Conservation (phyloP, 148 eudicot species). For the Rhododendron williamsianum region DNA sequence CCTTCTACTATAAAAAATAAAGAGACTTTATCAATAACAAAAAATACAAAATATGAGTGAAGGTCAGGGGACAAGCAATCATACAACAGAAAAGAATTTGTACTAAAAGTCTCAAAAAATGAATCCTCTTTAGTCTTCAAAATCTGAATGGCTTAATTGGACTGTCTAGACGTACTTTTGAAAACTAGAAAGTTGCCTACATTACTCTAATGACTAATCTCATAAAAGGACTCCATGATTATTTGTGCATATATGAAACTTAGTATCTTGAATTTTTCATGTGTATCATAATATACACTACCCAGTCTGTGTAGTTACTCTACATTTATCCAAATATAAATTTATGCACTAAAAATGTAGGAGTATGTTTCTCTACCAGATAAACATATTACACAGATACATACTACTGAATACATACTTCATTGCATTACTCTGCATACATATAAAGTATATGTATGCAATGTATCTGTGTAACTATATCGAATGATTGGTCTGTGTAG, state of each 20-base stretch:
- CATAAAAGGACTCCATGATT: not conserved
- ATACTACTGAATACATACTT: not conserved
- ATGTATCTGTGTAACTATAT: not conserved
- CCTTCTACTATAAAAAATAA: not conserved
- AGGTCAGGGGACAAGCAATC: not conserved
- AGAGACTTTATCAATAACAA: not conserved
- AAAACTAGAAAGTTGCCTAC: not conserved
- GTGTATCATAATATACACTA: not conserved
- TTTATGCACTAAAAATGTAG: not conserved
- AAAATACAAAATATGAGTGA: not conserved
- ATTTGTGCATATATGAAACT: not conserved
- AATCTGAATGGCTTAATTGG: not conserved
- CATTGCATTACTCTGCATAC: not conserved
- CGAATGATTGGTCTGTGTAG: not conserved
- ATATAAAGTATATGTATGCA: not conserved
- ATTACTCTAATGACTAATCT: not conserved
- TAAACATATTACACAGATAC: not conserved
- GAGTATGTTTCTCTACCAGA: not conserved
- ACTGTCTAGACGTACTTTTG: not conserved
- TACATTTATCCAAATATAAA: not conserved
- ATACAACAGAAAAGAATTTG: not conserved
- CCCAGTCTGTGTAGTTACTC: not conserved
- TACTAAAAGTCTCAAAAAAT: not conserved
- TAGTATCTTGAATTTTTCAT: not conserved
- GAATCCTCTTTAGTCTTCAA: not conserved